Conservation (phyloP, 2,329 filamentous ascomycete species). For the Cytospora piceae region DNA sequence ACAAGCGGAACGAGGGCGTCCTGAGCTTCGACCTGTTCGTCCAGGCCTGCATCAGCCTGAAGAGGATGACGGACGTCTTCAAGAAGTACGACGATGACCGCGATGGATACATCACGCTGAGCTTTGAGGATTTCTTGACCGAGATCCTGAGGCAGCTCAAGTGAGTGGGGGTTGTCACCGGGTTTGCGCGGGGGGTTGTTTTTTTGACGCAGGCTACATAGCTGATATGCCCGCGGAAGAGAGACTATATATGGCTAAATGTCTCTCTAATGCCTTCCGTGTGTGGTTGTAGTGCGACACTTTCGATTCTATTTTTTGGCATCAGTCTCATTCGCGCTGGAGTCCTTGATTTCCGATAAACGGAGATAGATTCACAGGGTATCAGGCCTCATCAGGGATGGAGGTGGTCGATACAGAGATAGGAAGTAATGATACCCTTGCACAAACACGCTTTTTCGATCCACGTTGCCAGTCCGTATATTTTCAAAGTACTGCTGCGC, state of each 20-base stretch:
- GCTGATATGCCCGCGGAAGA: neutral
- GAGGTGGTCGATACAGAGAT: neutral
- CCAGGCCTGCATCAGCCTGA: slow-evolving; percentile 93
- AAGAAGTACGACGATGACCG: slow-evolving; percentile 98
- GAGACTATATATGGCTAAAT: neutral
- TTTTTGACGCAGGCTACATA: neutral
- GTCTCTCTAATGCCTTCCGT: neutral
- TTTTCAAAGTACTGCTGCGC: neutral
- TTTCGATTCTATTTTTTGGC: neutral
- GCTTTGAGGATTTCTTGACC: slow-evolving; percentile 80
- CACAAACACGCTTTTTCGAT: neutral
- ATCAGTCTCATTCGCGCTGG: neutral
- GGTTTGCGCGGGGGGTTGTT: neutral
- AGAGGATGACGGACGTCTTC: slow-evolving; percentile 98
- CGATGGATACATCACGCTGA: slow-evolving; percentile 86
- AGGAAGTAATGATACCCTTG: slow-evolving; percentile 5
- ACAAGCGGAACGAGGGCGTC: slow-evolving; percentile 70
- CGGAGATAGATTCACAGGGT: neutral
- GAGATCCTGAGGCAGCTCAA: slow-evolving; percentile 67
- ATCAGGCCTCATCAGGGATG: slow-evolving; percentile 5
- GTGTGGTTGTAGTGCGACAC: neutral
- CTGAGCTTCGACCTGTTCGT: slow-evolving; percentile 97
- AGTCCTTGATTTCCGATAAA: neutral
- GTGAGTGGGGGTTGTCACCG: slow-evolving; percentile 38
- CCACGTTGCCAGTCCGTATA: neutral